Evolutionary conservation across 192 early-diverging fungal genomes (phyloP), one percentile per base, ranked within the genome.

Genomic region (Funneliformis geosporum): DNA sequence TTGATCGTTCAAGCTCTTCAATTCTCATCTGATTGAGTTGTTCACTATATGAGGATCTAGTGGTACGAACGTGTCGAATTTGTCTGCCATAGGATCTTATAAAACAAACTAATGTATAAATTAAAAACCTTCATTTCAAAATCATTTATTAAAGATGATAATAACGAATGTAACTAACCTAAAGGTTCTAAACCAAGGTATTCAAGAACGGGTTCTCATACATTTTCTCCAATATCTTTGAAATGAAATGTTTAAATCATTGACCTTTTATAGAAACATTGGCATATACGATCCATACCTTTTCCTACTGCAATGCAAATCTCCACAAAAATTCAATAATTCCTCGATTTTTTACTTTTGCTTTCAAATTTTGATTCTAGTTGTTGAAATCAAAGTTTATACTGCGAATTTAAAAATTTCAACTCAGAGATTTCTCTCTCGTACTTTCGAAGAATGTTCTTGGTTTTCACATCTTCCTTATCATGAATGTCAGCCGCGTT

Each of bases 381-480:
- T 44, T 70, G 8, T 25, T 28, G 62, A 33, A n/a, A 16, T 50
- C 38, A 14, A 23, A 28, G n/a, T 21, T 72, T 40, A 33, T 78
- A 67, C 33, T 78, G 76, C 18, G 11, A 23, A 67, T 78, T 70
- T 25, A 78, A 28, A 67, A 78, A 78, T 27, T 50, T 62, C 76
- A 78, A 39, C 8, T 23, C 55, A 4, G 21, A 14, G 28, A 70
- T 66, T 28, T 78, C 76, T 21, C 72, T 46, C 38, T 78, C 76
- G 39, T 67, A 50, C 39, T 67, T 78, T 39, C 76, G 60, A 66
- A 67, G 9, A 18, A 67, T 6, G 7, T 33, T 10, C 3, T 67
- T 67, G 8, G 16, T 28, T 40, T 67, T 38, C 14, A 5, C 0
- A 23, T 21, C 8, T 67, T 78, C 76, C 7, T 62, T 42, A 42